Base-by-base conservation (phyloP, 2,329 filamentous ascomycete genomes). In the Colletotrichum kahawae region DNA sequence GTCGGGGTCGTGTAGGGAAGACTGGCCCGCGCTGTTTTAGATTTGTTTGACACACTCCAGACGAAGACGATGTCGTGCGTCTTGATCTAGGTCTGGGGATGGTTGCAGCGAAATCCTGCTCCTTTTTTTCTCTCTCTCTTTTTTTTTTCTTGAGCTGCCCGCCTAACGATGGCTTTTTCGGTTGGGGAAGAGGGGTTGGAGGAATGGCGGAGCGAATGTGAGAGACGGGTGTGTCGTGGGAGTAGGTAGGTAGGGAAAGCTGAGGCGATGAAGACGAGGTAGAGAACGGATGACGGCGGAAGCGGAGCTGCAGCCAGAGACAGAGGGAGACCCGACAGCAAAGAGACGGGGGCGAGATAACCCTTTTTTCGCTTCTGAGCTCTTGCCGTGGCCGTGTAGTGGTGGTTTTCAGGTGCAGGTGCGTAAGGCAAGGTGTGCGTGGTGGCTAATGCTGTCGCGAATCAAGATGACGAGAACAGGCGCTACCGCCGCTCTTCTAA, bases 1-100 rank as follows among this genome's bases (percentile, higher is more conserved):
- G 69, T 69, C 24, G 65, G 59, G 69, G 59, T 73, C 62, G 31
- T 56, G 38, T 34, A 57, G 24, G 64, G 70, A 43, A 62, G 27
- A 60, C 33, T 75, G 67, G 68, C 68, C 43, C 67, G 72, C 62
- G 38, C 68, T 72, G 75, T 76, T 76, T 76, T 67, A 63, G 71
- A 72, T 62, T 71, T 75, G 75, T 76, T 76, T 76, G 75, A 76
- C 67, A 62, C 72, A 65, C 38, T 71, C 62, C 67, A 71, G 75
- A 75, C 54, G 72, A 76, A 72, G 74, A 76, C 16, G 29, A 70
- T 56, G 71, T 76, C 74, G 71, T 75, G 71, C 71, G 34, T 71
- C n/a, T 21, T 29, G 54, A 21, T 57, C 29, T 31, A 59, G 66
- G 66, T 60, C 64, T n/a, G 56, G 71, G 54, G 51, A 74, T 38